Conservation (phyloP, 257 asterid species). For the Solanum piurae region DNA sequence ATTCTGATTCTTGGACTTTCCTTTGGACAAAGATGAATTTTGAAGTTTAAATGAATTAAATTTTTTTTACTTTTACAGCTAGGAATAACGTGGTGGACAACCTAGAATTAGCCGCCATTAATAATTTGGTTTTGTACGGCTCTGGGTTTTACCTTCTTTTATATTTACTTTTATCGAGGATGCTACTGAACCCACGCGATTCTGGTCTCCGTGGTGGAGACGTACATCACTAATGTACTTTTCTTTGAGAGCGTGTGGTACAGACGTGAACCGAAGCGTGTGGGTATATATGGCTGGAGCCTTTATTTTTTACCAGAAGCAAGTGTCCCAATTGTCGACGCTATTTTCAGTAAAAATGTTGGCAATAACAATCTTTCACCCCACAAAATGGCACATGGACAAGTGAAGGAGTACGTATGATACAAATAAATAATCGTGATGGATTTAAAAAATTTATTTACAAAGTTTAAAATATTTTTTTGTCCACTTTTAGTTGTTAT, state of each 20-base stretch:
- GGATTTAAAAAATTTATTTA: rapidly evolving
- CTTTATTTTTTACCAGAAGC: neutral
- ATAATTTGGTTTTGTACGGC: conserved; percentile 20
- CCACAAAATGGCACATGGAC: conserved; percentile 27
- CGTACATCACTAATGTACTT: neutral
- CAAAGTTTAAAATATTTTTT: too few species aligned
- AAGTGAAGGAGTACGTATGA: conserved; percentile 9
- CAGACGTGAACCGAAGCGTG: neutral
- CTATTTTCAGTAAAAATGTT: conserved; percentile 8
- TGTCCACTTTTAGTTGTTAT: too few species aligned
- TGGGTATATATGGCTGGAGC: neutral
- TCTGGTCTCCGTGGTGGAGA: neutral
- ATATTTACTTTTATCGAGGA: conserved; percentile 30
- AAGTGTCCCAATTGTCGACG: neutral
- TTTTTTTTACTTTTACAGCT: conserved; percentile 33
- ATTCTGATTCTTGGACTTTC: neutral
- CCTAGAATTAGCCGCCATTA: conserved; percentile 55
- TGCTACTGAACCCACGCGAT: conserved; percentile 1
- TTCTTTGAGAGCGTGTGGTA: neutral
- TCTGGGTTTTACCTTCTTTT: conserved; percentile 40
- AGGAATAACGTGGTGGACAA: conserved; percentile 62
- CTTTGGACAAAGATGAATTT: neutral
- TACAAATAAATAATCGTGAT: neutral
- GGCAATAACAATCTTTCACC: conserved; percentile 17
- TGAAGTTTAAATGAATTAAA: neutral